Conservation (phyloP, 352 stramenopile genomes). For the Peronospora destructor region DNA sequence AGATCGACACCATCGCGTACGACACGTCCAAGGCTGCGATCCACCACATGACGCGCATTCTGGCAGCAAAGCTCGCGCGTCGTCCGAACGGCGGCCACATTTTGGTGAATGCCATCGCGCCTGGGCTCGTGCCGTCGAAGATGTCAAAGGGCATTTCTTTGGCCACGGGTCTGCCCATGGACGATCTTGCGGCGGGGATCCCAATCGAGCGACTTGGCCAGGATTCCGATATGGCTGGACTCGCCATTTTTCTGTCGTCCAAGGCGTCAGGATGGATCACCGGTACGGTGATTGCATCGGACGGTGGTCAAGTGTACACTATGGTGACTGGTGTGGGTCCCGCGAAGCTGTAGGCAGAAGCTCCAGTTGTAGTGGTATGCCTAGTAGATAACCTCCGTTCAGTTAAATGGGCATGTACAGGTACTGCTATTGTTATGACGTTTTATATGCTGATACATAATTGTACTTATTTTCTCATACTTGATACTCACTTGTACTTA, state of each 20-base stretch:
- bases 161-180: conserved; percentile 32
- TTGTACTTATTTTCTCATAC: no score
- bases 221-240: conserved; percentile 90
- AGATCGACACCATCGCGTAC: conserved; percentile 89
- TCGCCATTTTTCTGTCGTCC: conserved; percentile 89
- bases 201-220: conserved; percentile 81
- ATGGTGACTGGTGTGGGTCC: conserved; percentile 36
- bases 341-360: conserved; percentile 27
- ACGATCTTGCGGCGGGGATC: conserved; percentile 62
- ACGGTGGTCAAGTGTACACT: conserved; percentile 78
- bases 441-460: no score
- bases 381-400: no score
- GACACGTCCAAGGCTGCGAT: conserved; percentile 92
- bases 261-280: conserved; percentile 89
- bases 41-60: conserved; percentile 90
- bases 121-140: conserved; percentile 86
- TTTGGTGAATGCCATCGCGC: conserved; percentile 92
- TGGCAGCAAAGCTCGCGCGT: conserved; percentile 87
- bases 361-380: no score
- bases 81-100: conserved; percentile 82
- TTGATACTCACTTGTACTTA: no score
- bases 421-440: no score
- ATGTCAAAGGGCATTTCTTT: conserved; percentile 85
- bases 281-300: conserved; percentile 87
- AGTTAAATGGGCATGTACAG: no score